Evolutionary conservation across 345 rosid species (phyloP).

Genomic region (Anacardium occidentale): DNA sequence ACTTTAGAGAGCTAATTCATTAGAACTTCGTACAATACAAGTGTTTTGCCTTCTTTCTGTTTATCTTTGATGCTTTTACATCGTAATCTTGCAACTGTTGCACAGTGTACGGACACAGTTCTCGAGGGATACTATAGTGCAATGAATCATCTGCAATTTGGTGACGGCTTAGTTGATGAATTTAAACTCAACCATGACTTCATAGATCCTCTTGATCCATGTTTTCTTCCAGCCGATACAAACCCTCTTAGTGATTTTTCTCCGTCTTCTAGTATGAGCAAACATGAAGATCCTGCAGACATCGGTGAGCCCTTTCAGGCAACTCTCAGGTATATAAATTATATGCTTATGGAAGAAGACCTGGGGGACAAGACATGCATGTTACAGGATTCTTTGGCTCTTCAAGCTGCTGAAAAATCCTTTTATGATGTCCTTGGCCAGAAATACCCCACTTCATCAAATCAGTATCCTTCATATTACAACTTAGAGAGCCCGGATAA

Average conservation of each 20-base stretch:
- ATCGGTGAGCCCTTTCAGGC: constrained; percentile 22
- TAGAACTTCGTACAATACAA: neutral
- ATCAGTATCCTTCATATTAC: constrained; percentile 5
- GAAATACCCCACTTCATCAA: constrained; percentile 30
- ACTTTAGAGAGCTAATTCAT: neutral
- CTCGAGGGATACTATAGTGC: no score
- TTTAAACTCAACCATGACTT: neutral
- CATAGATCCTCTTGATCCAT: neutral
- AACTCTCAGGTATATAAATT: constrained; percentile 49
- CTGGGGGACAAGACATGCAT: constrained; percentile 51
- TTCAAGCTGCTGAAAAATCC: constrained; percentile 61
- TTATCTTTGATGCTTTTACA: neutral
- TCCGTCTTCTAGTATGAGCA: constrained; percentile 13
- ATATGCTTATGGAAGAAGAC: constrained; percentile 63
- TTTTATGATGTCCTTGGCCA: constrained; percentile 51
- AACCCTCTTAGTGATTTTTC: constrained; percentile 2
- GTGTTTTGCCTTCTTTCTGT: neutral
- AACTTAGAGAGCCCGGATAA: constrained; percentile 12
- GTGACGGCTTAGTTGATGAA: neutral
- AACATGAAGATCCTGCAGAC: constrained; percentile 10
- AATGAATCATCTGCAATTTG: constrained; percentile 2
- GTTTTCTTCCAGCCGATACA: neutral
- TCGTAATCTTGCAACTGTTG: neutral
- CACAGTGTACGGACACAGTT: neutral
- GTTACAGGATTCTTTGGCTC: constrained; percentile 53